Percentiles rank a stretch among this genome's conserved stretches.
Conservation (phyloP, 768 basidiomycete species). For the Tephrocybe sp. region DNA sequence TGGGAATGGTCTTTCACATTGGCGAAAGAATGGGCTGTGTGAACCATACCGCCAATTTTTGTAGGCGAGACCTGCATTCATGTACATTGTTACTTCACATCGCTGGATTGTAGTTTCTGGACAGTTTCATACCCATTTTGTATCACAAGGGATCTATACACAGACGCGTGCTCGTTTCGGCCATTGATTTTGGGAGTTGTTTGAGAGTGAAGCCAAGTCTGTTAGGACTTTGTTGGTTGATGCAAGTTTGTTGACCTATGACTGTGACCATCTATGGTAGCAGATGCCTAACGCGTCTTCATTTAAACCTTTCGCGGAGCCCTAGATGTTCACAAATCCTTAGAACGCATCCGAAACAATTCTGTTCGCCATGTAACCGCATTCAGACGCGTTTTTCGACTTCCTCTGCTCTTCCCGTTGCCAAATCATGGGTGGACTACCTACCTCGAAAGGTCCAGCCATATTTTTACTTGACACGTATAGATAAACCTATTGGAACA, state of each 20-base stretch:
- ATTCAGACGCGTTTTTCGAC: slow-evolving; percentile 12
- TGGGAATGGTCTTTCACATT: slow-evolving; percentile 93
- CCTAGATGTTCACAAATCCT: neutral
- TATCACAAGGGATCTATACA: neutral
- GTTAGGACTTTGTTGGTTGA: neutral
- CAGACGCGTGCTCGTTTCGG: too few species aligned
- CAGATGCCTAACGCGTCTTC: slow-evolving; percentile 15
- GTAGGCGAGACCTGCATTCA: slow-evolving; percentile 8
- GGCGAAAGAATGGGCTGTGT: slow-evolving; percentile 94
- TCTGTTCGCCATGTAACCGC: neutral
- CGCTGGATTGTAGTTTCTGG: slow-evolving; percentile 12
- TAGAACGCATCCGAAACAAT: neutral
- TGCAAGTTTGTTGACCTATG: neutral
- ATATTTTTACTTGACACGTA: slow-evolving; percentile 81
- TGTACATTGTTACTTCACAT: slow-evolving; percentile 13
- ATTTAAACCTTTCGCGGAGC: neutral
- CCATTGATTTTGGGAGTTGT: too few species aligned
- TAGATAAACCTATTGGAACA: slow-evolving; percentile 97
- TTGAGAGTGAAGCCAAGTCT: neutral
- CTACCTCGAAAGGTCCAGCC: slow-evolving; percentile 62
- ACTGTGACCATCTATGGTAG: slow-evolving; percentile 4
- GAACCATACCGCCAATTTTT: slow-evolving; percentile 14
- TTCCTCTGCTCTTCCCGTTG: slow-evolving; percentile 1
- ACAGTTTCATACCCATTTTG: slow-evolving; percentile 17
- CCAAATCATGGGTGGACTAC: slow-evolving; percentile 62